Percentiles rank a stretch among this genome's conserved stretches.
Conservation (phyloP, 306 rosid species). For the Cucurbita ficifolia region DNA sequence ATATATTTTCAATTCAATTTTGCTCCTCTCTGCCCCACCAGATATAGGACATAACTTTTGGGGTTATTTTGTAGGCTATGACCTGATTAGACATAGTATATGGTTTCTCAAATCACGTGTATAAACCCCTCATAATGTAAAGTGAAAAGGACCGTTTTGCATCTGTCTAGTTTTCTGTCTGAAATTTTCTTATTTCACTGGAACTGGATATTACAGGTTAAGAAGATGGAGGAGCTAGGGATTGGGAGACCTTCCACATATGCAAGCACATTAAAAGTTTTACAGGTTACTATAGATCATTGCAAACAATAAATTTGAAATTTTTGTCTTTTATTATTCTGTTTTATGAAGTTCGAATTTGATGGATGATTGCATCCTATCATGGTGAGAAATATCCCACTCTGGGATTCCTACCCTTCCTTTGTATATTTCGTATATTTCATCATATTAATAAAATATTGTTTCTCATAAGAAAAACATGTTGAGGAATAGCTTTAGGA, state of each 20-base stretch:
- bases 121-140: not conserved
- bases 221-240: slow-evolving; percentile 96
- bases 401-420: not conserved
- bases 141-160: not conserved
- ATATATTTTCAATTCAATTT: not conserved
- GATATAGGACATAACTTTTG: not conserved
- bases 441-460: no score
- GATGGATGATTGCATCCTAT: not conserved
- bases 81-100: not conserved
- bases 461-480: not conserved
- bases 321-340: not conserved
- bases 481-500: not conserved
- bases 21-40: not conserved
- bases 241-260: slow-evolving; percentile 98
- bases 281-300: slow-evolving; percentile 38
- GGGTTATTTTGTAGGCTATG: not conserved
- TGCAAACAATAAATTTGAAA: not conserved
- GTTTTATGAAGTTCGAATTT: not conserved
- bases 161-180: not conserved
- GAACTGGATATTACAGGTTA: slow-evolving; percentile 40
- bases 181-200: not conserved
- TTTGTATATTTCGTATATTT: no score
- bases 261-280: slow-evolving; percentile 71
- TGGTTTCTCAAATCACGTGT: not conserved
- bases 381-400: not conserved